phyloP scores from a whole-genome alignment of 257 asterid species.

The Penstemon barbatus region DNA sequence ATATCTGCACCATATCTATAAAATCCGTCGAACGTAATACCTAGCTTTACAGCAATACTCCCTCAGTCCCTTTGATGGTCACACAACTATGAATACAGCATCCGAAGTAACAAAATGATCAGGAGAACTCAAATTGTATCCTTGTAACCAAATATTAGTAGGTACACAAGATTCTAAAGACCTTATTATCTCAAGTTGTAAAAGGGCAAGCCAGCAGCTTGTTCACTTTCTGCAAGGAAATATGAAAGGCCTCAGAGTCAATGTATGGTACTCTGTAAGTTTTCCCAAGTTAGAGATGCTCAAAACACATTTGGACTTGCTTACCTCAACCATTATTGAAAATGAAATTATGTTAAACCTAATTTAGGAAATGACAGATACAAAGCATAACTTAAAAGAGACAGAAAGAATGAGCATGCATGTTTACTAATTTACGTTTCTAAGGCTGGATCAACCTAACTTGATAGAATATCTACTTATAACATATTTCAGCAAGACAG shows the following conservation, averaged over 20 bases:
- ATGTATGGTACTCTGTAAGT: not conserved
- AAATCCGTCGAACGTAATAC: not conserved
- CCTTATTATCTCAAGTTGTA: not conserved
- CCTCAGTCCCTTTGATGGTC: not conserved
- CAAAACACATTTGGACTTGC: no score
- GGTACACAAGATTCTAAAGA: conserved; percentile 8
- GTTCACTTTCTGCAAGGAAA: not conserved
- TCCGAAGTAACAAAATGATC: conserved; percentile 1
- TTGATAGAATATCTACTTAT: not conserved
- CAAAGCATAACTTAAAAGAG: not conserved
- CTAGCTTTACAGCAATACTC: not conserved
- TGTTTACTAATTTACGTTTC: not conserved
- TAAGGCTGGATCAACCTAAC: not conserved
- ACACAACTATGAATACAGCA: not conserved
- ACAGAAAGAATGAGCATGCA: not conserved
- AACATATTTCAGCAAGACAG: not conserved
- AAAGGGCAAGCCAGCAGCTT: no score
- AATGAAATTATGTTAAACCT: no score
- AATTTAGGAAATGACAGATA: no score
- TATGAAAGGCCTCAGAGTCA: not conserved
- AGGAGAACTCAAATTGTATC: not conserved
- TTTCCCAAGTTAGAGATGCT: not conserved
- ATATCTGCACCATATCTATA: not conserved
- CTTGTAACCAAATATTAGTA: conserved; percentile 6
- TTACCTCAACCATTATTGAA: not conserved